These are phyloP conservation scores for Warburgia ugandensis DNA, from an alignment of 164 flowering plant genomes.

Conservation along the genomic window DNA sequence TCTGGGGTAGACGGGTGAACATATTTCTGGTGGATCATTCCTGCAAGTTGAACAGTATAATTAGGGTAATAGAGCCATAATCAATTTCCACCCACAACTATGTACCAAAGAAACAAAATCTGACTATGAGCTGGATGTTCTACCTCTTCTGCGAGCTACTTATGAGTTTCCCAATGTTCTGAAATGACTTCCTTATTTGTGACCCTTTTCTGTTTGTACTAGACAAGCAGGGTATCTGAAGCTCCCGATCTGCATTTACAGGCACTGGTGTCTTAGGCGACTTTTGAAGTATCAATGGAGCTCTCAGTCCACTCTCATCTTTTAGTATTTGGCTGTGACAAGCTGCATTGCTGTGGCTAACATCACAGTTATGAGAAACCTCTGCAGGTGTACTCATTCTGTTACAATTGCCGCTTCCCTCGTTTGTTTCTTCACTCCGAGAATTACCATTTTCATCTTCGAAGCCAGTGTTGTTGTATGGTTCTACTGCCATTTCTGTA, in stretches of 20 bases:
- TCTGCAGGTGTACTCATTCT: conserved; percentile 6
- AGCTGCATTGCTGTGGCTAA: conserved; percentile 29
- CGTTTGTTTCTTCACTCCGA: no score
- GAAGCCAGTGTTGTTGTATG: no score
- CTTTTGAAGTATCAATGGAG: conserved; percentile 29
- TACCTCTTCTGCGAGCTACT: conserved; percentile 84
- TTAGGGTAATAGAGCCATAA: neutral
- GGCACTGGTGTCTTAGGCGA: conserved; percentile 42
- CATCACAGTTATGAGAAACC: conserved; percentile 11
- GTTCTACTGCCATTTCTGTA: no score
- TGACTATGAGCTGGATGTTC: no score
- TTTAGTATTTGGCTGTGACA: conserved; percentile 16
- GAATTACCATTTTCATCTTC: no score
- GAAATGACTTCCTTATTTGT: conserved; percentile 67
- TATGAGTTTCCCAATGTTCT: conserved; percentile 72
- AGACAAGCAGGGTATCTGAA: conserved; percentile 22
- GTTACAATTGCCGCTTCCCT: neutral
- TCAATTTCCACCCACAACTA: neutral
- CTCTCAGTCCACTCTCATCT: conserved; percentile 20
- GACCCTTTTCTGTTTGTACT: conserved; percentile 46
- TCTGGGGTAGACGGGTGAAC: conserved; percentile 17
- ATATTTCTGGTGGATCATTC: conserved; percentile 30
- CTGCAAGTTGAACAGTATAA: no score
- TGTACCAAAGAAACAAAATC: neutral
- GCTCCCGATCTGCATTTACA: conserved; percentile 22